Conservation (phyloP, 441 rosid genomes). For the Aquilaria agallochum region DNA sequence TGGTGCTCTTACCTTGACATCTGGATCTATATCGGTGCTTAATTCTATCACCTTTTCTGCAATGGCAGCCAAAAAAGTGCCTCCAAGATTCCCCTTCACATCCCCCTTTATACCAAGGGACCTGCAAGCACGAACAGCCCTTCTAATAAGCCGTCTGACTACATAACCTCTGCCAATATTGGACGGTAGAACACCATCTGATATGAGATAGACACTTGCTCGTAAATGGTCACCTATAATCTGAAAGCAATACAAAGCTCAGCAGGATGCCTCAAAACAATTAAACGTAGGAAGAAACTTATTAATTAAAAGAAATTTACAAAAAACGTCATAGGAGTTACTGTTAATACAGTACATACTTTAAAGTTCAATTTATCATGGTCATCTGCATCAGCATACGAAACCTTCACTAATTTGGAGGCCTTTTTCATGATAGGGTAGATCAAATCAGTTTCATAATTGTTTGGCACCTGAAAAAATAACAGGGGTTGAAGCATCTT, state of each 20-base stretch:
- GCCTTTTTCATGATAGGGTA: conserved; percentile 79
- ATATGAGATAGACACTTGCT: conserved; percentile 83
- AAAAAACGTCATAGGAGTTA: conserved; percentile 7
- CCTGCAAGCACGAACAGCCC: conserved; percentile 87
- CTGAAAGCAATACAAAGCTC: conserved; percentile 29
- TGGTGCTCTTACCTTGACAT: conserved; percentile 50
- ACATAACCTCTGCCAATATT: conserved; percentile 95
- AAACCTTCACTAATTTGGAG: conserved; percentile 61
- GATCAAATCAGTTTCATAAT: conserved; percentile 94
- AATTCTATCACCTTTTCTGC: conserved; percentile 79
- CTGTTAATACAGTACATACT: conserved; percentile 31
- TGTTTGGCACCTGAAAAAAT: conserved; percentile 76
- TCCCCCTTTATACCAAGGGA: conserved; percentile 75
- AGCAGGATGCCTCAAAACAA: conserved; percentile 7
- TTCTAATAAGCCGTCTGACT: conserved; percentile 86
- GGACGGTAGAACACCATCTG: conserved; percentile 90
- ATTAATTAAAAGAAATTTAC: conserved; percentile 2
- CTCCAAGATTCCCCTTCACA: conserved; percentile 50
- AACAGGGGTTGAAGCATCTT: conserved; percentile 1
- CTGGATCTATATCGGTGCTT: conserved; percentile 66
- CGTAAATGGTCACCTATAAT: conserved; percentile 90
- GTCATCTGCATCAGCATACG: conserved; percentile 56
- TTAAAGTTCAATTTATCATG: conserved; percentile 51
- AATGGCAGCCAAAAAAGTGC: conserved; percentile 62
- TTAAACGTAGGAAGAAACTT: conserved; percentile 2